Conservation (phyloP, 2,329 filamentous ascomycete genomes). For the Penicillium hordei region DNA sequence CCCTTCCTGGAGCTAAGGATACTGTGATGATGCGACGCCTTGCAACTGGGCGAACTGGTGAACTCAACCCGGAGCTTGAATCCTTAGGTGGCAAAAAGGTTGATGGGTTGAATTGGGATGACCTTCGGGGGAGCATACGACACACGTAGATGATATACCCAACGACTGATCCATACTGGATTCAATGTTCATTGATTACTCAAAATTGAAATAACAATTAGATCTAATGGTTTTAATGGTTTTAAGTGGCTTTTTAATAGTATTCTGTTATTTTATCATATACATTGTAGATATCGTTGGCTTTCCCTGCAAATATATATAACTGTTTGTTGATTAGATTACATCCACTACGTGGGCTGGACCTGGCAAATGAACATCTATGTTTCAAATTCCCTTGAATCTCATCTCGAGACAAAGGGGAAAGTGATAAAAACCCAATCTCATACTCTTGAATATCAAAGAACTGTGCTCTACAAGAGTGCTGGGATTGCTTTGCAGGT, state of each 20-base stretch:
- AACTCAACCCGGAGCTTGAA: conserved; percentile 35
- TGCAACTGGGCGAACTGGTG: conserved; percentile 57
- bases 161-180: conserved; percentile 9
- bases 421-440: background rate
- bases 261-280: background rate
- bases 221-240: conserved; percentile 12
- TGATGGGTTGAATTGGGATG: conserved; percentile 56
- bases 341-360: background rate
- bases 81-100: conserved; percentile 47
- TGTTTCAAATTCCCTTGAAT: background rate
- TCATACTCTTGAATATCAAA: background rate
- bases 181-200: conserved; percentile 10
- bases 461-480: background rate
- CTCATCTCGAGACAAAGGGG: background rate
- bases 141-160: conserved; percentile 24
- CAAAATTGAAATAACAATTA: conserved; percentile 10
- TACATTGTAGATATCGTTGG: too few relatives aligned
- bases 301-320: background rate
- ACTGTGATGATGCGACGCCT: conserved; percentile 73
- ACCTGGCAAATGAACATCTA: background rate
- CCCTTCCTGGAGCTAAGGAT: conserved; percentile 66
- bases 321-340: background rate
- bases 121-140: conserved; percentile 40
- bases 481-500: background rate
- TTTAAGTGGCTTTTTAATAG: background rate